A percentile compares a stretch with the other conserved stretches of the same genome.
phyloP scores from a whole-genome alignment of 306 rosid genomes.

The Delonix regia region DNA sequence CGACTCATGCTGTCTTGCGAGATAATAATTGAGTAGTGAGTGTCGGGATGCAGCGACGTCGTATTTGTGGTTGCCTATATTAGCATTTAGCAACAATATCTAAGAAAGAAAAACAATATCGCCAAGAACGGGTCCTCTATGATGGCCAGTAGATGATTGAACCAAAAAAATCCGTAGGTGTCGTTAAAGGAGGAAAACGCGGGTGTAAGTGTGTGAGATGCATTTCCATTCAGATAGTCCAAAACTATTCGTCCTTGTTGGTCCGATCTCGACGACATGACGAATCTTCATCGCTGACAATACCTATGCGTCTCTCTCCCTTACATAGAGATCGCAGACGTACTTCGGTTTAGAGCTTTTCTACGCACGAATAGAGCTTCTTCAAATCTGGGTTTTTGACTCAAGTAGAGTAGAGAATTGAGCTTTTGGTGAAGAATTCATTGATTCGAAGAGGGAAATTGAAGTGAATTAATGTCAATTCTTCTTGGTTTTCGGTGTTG shows the following conservation, averaged over 20 bases:
- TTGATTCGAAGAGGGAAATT: neutral
- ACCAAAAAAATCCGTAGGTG: conserved; percentile 27
- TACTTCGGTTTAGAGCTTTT: neutral
- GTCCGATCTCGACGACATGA: conserved; percentile 47
- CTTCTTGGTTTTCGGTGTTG: neutral
- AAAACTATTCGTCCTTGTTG: conserved; percentile 29
- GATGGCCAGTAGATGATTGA: conserved; percentile 11
- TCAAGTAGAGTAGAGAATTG: neutral
- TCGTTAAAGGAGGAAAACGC: conserved; percentile 41
- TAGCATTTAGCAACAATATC: neutral
- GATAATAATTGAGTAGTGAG: neutral
- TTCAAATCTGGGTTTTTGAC: conserved; percentile 18
- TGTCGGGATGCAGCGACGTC: neutral
- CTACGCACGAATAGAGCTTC: neutral
- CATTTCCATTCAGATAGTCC: conserved; percentile 35
- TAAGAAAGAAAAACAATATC: neutral
- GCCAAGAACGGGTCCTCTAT: conserved; percentile 6
- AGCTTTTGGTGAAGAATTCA: neutral
- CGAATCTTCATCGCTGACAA: conserved; percentile 53
- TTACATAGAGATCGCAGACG: conserved; percentile 15
- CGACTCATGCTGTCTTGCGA: neutral
- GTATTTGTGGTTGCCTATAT: neutral
- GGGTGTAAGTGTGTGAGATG: conserved; percentile 33
- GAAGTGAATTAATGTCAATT: neutral
- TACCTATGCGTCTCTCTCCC: conserved; percentile 29